Evolutionary conservation across 805 yeast species (phyloP), one percentile per base, ranked within the genome.

Genomic region (Spathaspora hagerdaliae): DNA sequence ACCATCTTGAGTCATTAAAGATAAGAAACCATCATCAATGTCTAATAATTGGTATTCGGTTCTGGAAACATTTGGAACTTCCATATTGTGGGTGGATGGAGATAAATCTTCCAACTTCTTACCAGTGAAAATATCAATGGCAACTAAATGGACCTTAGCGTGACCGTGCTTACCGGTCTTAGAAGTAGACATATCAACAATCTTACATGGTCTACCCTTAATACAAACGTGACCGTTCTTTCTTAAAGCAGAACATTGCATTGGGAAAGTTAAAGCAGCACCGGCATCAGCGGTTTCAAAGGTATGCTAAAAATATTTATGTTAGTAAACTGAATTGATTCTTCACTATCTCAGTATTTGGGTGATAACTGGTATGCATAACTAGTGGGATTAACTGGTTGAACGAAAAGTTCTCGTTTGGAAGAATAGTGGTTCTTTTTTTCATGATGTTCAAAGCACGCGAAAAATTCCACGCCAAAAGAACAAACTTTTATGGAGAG

Each of bases 151-250:
- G 76, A 94, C 99, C 85, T 94, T 94, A 74, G 99, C 99, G 94
- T 94, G 99, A 81, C 99, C 99, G 87, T 94, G 99, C 97, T 94
- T 94, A 80, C 99, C 99, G 64, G 99, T 94, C 87, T 94, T 94
- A 69, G 99, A 94, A 70, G 99, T 94, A 55, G 99, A 94, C 99
- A 94, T 94, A 75, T 94, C 99, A 66, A 94, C 96, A 76, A 94
- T 94, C 85, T 94, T 94, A 84, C 98, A 94, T 73, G 99, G 99
- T 84, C 99, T 95, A 69, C 88, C 81, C 83, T 94, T 94, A 81
- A 92, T 94, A 64, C 85, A 95, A 72, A 94, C 99, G 85, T 88
- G 95, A 70, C 99, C 99, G 82, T 83, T 87, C 95, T 94, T 94
- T 85, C 99, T 91, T 78, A 94, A 89, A 61, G 99, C 97, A 68